Evolutionary conservation across 306 rosid genomes (phyloP), one percentile per base, ranked within the genome.

Genomic region (Mimosa pudica): DNA sequence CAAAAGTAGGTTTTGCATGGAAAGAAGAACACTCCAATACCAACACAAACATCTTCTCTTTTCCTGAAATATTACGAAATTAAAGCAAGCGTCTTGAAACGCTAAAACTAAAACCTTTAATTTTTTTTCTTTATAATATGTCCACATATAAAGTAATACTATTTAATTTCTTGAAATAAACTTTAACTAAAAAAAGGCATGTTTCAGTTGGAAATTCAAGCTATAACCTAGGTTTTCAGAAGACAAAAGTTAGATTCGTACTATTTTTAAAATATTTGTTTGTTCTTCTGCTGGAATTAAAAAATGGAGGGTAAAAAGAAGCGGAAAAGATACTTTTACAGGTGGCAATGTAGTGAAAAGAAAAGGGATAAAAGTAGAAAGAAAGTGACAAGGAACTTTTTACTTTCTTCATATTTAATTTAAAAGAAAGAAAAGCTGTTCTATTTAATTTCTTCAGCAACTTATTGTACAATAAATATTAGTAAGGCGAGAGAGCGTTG

Each of bases 1-100:
- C 77, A 45, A 81, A 77, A 83, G 77, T 48, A 46, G 20, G 69
- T 20, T 75, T 84, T 86, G 85, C 85, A 80, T 84, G 81, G 80
- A 81, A 54, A 80, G 78, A 83, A 71, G 67, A 76, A 47, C 13
- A 81, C 84, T 67, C 62, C 58, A 70, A 55, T 76, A 49, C 55
- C 55, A 13, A 7, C 10, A 55, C 47, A 0, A 45, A 12, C 58
- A 63, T 70, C 71, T 76, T 68, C 14, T 13, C 61, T 62, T 79
- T 74, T 66, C 77, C 64, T 62, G 45, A 20, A 68, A n/a, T 2
- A 45, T 14, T 35, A 36, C 38, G 51, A 5, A 73, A 60, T 81
- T 12, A 80, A 72, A 72, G 24, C 54, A 13, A 51, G n/a, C n/a
- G 54, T 42, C 17, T 60, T 36, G 79, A 64, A 84, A 69, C 64